These are phyloP conservation scores for Phyllosticta capitalensis DNA, from an alignment of 2,329 filamentous ascomycete species.

Conservation along the genomic window DNA sequence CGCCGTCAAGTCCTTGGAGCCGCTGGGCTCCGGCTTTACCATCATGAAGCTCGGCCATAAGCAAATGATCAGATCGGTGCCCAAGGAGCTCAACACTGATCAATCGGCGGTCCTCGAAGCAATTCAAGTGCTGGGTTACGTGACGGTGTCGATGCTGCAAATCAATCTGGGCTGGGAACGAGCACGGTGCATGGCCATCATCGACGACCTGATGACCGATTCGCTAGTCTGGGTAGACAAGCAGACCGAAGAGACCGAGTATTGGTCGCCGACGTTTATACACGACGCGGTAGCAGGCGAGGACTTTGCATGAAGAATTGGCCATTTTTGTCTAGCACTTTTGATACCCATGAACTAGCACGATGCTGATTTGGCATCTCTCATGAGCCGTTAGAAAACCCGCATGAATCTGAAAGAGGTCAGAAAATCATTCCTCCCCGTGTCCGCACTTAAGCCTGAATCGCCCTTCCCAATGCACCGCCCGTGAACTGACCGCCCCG, in stretches of 20 bases:
- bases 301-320: neutral
- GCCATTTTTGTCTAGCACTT: neutral
- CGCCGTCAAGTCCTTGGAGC: constrained; percentile 77
- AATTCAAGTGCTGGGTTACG: constrained; percentile 79
- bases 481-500: constrained; percentile 74
- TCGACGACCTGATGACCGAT: constrained; percentile 81
- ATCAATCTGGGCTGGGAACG: constrained; percentile 78
- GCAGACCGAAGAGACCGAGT: constrained; percentile 79
- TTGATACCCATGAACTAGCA: constrained; percentile 9
- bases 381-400: constrained; percentile 11
- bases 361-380: constrained; percentile 9
- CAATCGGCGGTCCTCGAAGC: constrained; percentile 89
- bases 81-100: constrained; percentile 90
- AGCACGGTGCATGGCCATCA: constrained; percentile 74
- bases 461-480: constrained; percentile 58
- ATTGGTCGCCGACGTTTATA: constrained; percentile 80
- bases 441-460: constrained; percentile 32
- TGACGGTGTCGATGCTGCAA: constrained; percentile 81
- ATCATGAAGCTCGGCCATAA: constrained; percentile 75
- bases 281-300: constrained; percentile 15
- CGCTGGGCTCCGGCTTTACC: constrained; percentile 79
- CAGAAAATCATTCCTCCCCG: constrained; percentile 3
- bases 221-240: constrained; percentile 91
- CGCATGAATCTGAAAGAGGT: constrained; percentile 5
- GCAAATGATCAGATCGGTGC: constrained; percentile 83